Evolutionary conservation across 495 filamentous ascomycete species (phyloP), one percentile per base, ranked within the genome.

Genomic region (Platismatia glauca): DNA sequence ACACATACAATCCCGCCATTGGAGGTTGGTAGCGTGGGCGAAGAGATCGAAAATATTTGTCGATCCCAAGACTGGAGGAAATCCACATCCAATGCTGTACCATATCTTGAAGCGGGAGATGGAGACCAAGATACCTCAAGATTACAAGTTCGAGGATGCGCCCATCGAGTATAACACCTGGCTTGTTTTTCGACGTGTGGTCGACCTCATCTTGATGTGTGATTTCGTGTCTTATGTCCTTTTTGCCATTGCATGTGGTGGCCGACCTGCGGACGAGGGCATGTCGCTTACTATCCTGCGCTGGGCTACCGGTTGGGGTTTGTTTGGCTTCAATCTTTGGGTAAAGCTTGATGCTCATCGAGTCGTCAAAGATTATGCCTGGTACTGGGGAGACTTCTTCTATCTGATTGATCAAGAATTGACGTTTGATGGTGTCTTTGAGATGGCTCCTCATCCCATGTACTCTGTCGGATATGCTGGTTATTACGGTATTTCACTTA

Each of bases 331-430:
- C 81, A 98, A 98, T 74, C 82, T 97, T 22, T 98, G 95, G 95
- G 94, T 98, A 60, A 98, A 98, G 76, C 79, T 98, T 61, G 94
- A 98, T 73, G 94, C 94, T 24, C 94, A 97, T 74, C 79, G 94
- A 59, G 94, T 98, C n/a, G 94, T 98, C 68, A 97, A 97, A 76
- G 95, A 98, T 73, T 98, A 90, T 77, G 94, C 94, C 27, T 98
- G 94, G 94, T 98, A 97, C 76, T 98, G 94, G 94, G 94, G 94
- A 59, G 94, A 98, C 71, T 98, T 97, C 77, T 98, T 98, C 80
- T 98, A 90, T 77, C 86, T 98, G 72, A 90, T 97, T 71, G 95
- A 98, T 73, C 91, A 97, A 72, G 90, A 97, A 71, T 80, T 98
- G 70, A 97, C 94, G 38, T 97, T 98, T 67, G 95, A 98, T 71